phyloP scores from a whole-genome alignment of 495 filamentous ascomycete species.

The Trichoderma reesei region DNA sequence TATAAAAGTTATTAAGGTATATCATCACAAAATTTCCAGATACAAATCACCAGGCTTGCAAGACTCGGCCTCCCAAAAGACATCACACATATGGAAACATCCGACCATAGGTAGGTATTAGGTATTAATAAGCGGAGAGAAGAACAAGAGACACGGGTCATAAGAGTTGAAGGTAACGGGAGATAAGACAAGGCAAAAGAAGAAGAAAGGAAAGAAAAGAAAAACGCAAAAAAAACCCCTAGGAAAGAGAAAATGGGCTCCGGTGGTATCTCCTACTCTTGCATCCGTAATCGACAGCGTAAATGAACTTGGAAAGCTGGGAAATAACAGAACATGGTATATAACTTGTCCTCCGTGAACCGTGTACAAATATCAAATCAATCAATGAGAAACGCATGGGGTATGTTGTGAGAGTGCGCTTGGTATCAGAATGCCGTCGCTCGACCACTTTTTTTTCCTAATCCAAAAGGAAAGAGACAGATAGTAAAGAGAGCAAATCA shows the following conservation, averaged over 20 bases:
- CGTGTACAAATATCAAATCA: not conserved
- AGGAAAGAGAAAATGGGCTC: not conserved
- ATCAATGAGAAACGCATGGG: not conserved
- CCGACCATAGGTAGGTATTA: no score
- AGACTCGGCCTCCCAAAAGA: no score
- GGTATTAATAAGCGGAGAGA: no score
- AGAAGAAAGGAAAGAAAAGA: not conserved
- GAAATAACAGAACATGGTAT: not conserved
- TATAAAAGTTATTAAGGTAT: no score
- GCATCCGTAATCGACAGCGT: not conserved
- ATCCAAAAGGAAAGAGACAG: not conserved
- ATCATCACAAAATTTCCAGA: no score
- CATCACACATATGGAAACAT: no score
- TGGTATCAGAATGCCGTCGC: not conserved
- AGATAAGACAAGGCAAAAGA: not conserved
- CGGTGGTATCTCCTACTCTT: conserved; percentile 7
- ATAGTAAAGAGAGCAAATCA: not conserved
- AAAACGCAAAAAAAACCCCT: not conserved
- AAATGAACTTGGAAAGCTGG: not conserved
- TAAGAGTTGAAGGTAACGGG: not conserved
- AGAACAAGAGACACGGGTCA: not conserved
- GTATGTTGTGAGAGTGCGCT: not conserved
- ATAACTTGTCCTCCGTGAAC: not conserved
- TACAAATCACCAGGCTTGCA: no score
- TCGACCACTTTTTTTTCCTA: not conserved